These are phyloP conservation scores for Alternaria panax DNA, from an alignment of 2,329 filamentous ascomycete species.

Conservation along the genomic window DNA sequence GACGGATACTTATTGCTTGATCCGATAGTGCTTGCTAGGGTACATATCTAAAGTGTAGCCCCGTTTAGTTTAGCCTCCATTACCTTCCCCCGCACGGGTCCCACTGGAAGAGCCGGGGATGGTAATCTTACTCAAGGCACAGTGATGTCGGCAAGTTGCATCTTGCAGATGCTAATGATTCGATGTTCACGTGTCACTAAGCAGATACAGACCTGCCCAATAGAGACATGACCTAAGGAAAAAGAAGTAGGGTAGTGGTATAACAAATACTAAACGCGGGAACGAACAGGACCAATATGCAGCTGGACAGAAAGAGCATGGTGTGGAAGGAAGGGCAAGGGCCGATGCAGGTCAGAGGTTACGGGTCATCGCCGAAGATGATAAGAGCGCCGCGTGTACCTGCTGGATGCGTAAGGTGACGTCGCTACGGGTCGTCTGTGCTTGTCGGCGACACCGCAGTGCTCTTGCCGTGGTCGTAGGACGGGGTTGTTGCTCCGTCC, in stretches of 20 bases:
- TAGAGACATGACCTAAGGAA: not conserved
- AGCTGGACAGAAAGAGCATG: not conserved
- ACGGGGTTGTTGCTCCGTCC: not conserved
- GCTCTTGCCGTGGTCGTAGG: not conserved
- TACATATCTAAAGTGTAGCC: not conserved
- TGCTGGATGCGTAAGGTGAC: not conserved
- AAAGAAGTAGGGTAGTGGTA: not conserved
- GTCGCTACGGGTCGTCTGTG: not conserved
- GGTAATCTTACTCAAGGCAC: not conserved
- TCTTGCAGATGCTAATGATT: not conserved
- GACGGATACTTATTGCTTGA: constrained; percentile 6
- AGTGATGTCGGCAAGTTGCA: not conserved
- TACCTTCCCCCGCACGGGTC: not conserved
- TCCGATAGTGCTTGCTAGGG: not conserved
- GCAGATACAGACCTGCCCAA: not conserved
- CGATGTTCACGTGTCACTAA: not conserved
- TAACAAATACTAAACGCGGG: not conserved
- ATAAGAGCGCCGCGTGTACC: constrained; percentile 5
- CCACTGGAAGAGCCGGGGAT: not conserved
- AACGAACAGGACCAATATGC: constrained; percentile 1
- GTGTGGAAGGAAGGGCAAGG: not conserved
- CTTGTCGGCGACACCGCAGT: not conserved
- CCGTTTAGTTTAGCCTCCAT: not conserved
- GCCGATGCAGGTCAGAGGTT: not conserved
- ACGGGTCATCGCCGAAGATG: not conserved